Evolutionary conservation across 495 filamentous ascomycete species (phyloP).

Genomic region (Penicillium verhagenii): DNA sequence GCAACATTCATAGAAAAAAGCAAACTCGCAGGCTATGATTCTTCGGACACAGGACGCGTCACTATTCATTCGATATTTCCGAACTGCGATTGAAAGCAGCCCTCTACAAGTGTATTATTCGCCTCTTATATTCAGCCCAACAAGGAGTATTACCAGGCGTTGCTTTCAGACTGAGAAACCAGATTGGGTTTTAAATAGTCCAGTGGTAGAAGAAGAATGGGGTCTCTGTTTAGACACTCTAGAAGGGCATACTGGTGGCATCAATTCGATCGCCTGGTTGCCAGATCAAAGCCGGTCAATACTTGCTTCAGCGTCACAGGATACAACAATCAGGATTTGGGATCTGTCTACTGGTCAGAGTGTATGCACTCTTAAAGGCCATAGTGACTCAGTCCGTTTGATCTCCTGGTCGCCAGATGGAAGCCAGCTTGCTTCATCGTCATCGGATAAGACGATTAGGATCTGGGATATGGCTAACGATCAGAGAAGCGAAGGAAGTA

Average conservation of each 20-base stretch:
- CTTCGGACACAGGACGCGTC: constrained; percentile 26
- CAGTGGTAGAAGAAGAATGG: constrained; percentile 15
- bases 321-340: background rate
- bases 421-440: background rate
- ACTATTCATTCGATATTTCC: constrained; percentile 24
- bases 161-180: constrained; percentile 15
- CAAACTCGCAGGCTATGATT: constrained; percentile 2
- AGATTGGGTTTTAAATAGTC: constrained; percentile 13
- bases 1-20: background rate
- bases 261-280: background rate
- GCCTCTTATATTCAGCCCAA: constrained; percentile 32
- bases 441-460: background rate
- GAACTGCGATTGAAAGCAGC: constrained; percentile 23
- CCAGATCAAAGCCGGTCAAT: constrained; percentile 7
- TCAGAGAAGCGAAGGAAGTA: too few species aligned
- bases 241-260: background rate
- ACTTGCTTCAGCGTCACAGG: background rate
- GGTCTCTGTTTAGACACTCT: constrained; percentile 10
- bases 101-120: too few species aligned
- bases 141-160: constrained; percentile 19
- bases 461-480: background rate
- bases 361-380: background rate
- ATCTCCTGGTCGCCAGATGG: background rate
- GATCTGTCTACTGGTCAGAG: background rate
- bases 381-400: background rate